Conservation (phyloP, 768 basidiomycete species). For the Amyloporia xantha region DNA sequence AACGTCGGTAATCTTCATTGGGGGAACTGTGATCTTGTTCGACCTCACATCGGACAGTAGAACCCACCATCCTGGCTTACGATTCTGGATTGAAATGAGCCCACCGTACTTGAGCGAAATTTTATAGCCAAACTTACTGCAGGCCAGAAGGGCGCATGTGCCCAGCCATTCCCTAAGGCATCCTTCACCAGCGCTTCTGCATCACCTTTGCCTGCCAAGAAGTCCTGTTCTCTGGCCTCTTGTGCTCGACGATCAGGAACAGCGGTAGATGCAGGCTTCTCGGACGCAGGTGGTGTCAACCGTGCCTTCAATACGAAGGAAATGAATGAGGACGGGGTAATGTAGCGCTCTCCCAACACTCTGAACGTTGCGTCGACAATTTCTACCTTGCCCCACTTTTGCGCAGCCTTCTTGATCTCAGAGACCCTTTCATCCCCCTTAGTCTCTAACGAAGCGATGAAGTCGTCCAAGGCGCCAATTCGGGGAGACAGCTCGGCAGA, state of each 20-base stretch:
- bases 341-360: conserved; percentile 85
- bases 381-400: conserved; percentile 70
- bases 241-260: conserved; percentile 40
- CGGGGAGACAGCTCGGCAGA: conserved; percentile 34
- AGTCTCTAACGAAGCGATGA: conserved; percentile 44
- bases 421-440: conserved; percentile 41
- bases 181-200: conserved; percentile 48
- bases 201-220: conserved; percentile 56
- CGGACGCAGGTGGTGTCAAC: conserved; percentile 45
- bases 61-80: conserved; percentile 91
- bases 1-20: conserved; percentile 73
- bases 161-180: conserved; percentile 45
- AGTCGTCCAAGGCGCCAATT: conserved; percentile 33
- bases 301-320: conserved; percentile 82
- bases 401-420: conserved; percentile 58
- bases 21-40: conserved; percentile 82
- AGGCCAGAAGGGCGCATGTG: conserved; percentile 95
- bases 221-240: conserved; percentile 57
- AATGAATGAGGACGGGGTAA: conserved; percentile 86
- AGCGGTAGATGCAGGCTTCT: conserved; percentile 28
- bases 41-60: conserved; percentile 83
- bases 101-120: conserved; percentile 91
- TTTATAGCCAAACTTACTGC: conserved; percentile 54
- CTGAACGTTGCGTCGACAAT: conserved; percentile 80
- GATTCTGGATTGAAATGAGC: conserved; percentile 60